Base-by-base conservation (phyloP, 2,329 filamentous ascomycete species). In the Alternaria conjuncta region DNA sequence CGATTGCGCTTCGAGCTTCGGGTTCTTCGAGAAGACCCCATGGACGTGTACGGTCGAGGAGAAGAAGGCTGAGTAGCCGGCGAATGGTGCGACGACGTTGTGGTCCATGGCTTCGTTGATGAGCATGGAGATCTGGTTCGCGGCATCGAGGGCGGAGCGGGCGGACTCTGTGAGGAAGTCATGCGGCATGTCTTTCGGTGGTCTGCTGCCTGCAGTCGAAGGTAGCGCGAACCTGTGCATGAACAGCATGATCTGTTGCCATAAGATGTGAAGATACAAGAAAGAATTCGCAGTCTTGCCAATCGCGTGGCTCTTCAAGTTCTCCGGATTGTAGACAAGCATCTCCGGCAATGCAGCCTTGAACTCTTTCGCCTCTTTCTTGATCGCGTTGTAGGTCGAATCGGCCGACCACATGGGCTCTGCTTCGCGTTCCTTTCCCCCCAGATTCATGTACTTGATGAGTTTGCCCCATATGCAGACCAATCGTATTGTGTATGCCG, bases 31-130 rank as follows among this genome's bases (percentile, higher is more conserved):
- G 76, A 97, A 96, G 4, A 96, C 93, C 6, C 93, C 93, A 71
- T 94, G 91, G 21, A 98, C 92, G 74, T 98, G 96, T n/a, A 97
- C 92, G 0, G 93, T 97, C 56, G 93, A 96, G 2, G 95, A 94
- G 21, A 94, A 89, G 77, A 97, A 98, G 2, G 95, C 94, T 72
- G 93, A 96, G 79, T 98, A 99, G 1, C 96, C 95, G 2, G 94
- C 92, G 78, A 98, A 98, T 0, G 96, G 96, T 1, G 94, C 95
- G 0, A 94, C 90, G 8, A 98, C 88, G 63, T 91, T 89, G 76
- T 95, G 90, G 12, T 91, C 87, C 73, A 94, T 91, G 4, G 92
- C 89, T 69, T 96, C 93, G 69, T 90, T 90, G 54, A 98, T 87
- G 49, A 98, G 84, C 28, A 90, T 88, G 0, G 95, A 97, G 57